These are phyloP conservation scores for Cryomyces minteri DNA, from an alignment of 495 filamentous ascomycete genomes.

Conservation along the genomic window DNA sequence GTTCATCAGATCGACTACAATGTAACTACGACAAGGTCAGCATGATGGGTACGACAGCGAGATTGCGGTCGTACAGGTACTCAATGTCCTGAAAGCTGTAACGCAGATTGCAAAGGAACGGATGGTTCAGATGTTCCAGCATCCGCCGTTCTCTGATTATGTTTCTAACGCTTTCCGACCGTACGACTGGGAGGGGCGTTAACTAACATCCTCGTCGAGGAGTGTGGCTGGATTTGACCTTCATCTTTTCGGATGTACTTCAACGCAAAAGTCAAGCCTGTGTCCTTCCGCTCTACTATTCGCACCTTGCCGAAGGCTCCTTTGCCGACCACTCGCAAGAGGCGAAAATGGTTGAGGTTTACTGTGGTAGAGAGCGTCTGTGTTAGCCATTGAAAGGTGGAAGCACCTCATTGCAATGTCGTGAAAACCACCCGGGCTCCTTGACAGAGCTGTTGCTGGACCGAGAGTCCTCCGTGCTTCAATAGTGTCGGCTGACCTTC, in stretches of 20 bases:
- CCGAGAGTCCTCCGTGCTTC: too few species aligned
- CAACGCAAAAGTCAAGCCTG: constrained; percentile 78
- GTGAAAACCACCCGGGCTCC: too few species aligned
- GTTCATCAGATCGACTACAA: constrained; percentile 97
- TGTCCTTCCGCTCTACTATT: constrained; percentile 95
- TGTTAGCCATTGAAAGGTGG: not conserved
- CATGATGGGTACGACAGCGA: not conserved
- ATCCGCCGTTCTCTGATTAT: constrained; percentile 94
- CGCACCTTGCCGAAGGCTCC: constrained; percentile 97
- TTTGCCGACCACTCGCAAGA: constrained; percentile 88
- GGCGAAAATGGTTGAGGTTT: constrained; percentile 92
- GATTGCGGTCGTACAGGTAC: constrained; percentile 58
- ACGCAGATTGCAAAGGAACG: constrained; percentile 94
- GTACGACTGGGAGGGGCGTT: constrained; percentile 49
- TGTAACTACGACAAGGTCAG: constrained; percentile 45
- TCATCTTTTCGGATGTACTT: constrained; percentile 99
- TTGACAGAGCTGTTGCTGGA: too few species aligned
- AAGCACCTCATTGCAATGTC: too few species aligned
- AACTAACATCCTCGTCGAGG: constrained; percentile 2
- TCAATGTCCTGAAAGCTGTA: constrained; percentile 99
- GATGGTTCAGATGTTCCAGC: constrained; percentile 94
- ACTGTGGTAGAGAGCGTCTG: constrained; percentile 29
- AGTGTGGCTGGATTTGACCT: constrained; percentile 33
- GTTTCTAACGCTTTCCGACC: constrained; percentile 92
- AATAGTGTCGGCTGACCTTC: constrained; percentile 46